Evolutionary conservation across 2,329 filamentous ascomycete species (phyloP).

Genomic region (Colletotrichum sp.): DNA sequence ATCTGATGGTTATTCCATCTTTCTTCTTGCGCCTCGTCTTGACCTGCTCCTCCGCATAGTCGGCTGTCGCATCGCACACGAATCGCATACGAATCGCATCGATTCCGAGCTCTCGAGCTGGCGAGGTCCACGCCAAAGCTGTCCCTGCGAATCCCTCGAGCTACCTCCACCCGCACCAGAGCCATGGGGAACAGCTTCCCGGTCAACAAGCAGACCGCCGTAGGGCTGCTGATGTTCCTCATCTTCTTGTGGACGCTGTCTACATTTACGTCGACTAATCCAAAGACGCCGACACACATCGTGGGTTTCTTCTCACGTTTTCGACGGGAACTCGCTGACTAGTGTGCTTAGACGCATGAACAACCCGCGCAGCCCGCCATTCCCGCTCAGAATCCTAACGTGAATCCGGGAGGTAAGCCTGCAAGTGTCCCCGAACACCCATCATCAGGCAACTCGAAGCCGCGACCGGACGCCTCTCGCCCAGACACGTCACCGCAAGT

Average conservation of each 20-base stretch:
- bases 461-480: neutral
- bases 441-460: neutral
- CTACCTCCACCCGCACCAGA: neutral
- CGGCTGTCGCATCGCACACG: neutral
- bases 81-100: neutral
- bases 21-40: neutral
- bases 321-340: neutral
- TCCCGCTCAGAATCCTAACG: neutral
- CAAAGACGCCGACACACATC: neutral
- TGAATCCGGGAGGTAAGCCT: neutral
- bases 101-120: neutral
- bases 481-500: neutral
- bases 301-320: neutral
- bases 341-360: neutral
- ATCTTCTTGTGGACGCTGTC: slow-evolving; percentile 16
- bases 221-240: neutral
- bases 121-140: neutral
- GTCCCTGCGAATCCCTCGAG: neutral
- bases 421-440: neutral
- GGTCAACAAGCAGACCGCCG: slow-evolving; percentile 9
- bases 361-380: neutral
- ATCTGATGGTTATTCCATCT: neutral
- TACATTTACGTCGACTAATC: neutral
- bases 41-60: neutral
- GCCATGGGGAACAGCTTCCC: neutral